phyloP scores from a whole-genome alignment of 2,329 filamentous ascomycete species.

The Aureobasidium leucospermi region DNA sequence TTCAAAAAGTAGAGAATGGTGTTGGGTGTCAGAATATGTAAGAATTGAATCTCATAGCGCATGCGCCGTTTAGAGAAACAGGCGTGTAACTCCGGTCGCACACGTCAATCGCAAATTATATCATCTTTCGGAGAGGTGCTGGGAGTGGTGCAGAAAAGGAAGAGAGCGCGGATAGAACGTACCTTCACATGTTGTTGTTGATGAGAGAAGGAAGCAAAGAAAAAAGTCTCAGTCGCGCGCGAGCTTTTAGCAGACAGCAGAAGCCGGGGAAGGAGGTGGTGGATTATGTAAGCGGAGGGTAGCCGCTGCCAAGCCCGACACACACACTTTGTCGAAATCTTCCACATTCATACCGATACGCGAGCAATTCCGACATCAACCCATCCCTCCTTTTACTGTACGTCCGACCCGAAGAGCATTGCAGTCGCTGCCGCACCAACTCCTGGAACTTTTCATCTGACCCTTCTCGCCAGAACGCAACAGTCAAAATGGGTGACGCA shows the following conservation, averaged over 20 bases:
- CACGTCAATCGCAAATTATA: constrained; percentile 99
- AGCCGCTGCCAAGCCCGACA: neutral
- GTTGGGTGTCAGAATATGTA: constrained; percentile 88
- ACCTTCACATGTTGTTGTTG: constrained; percentile 14
- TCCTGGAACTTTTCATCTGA: constrained; percentile 8
- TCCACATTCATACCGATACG: neutral
- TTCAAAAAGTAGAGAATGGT: neutral
- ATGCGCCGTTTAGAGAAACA: constrained; percentile 72
- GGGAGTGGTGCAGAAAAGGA: neutral
- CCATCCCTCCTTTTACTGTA: constrained; percentile 13
- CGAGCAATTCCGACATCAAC: neutral
- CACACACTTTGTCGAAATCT: constrained; percentile 3
- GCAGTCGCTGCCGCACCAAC: neutral
- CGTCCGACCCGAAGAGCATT: neutral
- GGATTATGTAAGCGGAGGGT: neutral
- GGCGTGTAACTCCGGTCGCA: constrained; percentile 80
- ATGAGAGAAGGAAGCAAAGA: constrained; percentile 4
- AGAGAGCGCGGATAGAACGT: neutral
- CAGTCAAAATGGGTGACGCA: constrained; percentile 39
- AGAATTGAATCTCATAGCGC: constrained; percentile 79
- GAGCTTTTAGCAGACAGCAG: neutral
- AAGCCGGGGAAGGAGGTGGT: neutral
- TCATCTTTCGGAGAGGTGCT: constrained; percentile 58
- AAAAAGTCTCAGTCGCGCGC: neutral
- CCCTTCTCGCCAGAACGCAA: constrained; percentile 11